These are phyloP conservation scores for Volvariella volvacea DNA, from an alignment of 1,284 basidiomycete genomes.

Conservation along the genomic window DNA sequence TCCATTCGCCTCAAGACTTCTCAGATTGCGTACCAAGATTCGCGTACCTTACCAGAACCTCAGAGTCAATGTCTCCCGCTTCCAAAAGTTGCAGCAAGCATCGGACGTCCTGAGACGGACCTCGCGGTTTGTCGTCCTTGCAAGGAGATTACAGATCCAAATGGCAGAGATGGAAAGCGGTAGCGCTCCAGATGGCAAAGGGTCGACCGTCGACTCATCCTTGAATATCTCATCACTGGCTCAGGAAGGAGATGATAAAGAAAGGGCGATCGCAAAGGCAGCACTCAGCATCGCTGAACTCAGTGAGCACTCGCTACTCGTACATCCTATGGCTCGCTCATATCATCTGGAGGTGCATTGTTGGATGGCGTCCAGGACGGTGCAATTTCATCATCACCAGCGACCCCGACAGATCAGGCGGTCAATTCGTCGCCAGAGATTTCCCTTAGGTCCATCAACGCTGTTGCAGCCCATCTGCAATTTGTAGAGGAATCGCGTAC, in stretches of 20 bases:
- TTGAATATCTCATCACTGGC: constrained; percentile 11
- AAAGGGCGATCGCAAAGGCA: constrained; percentile 82
- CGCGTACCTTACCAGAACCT: constrained; percentile 75
- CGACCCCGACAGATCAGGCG: background rate
- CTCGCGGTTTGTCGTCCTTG: constrained; percentile 77
- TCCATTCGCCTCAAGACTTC: constrained; percentile 10
- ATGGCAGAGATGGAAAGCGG: constrained; percentile 56
- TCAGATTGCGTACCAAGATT: constrained; percentile 78
- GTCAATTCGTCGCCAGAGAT: constrained; percentile 19
- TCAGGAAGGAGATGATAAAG: constrained; percentile 63
- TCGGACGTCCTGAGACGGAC: constrained; percentile 79
- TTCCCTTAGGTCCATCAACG: constrained; percentile 63
- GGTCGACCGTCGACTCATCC: background rate
- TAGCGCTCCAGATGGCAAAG: constrained; percentile 15
- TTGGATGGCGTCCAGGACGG: background rate
- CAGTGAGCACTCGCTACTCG: too few relatives aligned
- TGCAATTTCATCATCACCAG: background rate
- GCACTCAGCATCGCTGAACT: constrained; percentile 88
- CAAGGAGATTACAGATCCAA: constrained; percentile 74
- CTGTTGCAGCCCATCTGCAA: constrained; percentile 63
- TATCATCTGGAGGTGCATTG: constrained; percentile 2
- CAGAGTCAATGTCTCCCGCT: constrained; percentile 58
- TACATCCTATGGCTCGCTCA: background rate
- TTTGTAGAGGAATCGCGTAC: constrained; percentile 66
- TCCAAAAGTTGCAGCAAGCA: constrained; percentile 74